phyloP scores from a whole-genome alignment of 2,329 filamentous ascomycete genomes.

The Bipolaris bicolor region DNA sequence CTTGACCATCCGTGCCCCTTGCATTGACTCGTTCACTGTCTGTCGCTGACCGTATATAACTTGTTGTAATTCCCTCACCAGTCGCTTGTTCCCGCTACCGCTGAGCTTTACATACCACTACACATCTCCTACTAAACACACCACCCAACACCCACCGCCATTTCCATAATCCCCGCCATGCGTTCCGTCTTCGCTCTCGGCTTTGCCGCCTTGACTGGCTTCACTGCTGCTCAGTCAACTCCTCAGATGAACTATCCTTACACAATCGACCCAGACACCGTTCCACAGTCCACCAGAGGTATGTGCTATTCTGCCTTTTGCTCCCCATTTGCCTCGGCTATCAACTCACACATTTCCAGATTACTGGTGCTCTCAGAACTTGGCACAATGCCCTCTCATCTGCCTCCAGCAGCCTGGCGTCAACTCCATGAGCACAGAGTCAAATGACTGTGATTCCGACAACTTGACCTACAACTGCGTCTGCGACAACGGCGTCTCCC shows the following conservation, averaged over 20 bases:
- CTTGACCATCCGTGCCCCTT: slow-evolving; percentile 11
- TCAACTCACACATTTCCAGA: slow-evolving; percentile 50
- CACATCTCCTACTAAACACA: slow-evolving; percentile 3
- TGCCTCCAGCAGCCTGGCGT: slow-evolving; percentile 66
- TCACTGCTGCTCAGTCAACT: slow-evolving; percentile 56
- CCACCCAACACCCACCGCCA: background rate
- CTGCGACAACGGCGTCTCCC: slow-evolving; percentile 69
- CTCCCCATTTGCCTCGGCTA: too few relatives aligned
- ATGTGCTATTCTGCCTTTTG: slow-evolving; percentile 37
- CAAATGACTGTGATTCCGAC: slow-evolving; percentile 70
- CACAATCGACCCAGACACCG: slow-evolving; percentile 67
- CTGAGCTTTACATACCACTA: slow-evolving; percentile 9
- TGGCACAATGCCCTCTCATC: slow-evolving; percentile 71
- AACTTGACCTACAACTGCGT: slow-evolving; percentile 73
- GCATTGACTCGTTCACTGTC: slow-evolving; percentile 16
- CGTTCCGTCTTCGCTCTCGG: slow-evolving; percentile 60
- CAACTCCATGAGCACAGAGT: slow-evolving; percentile 52
- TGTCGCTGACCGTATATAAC: slow-evolving; percentile 31
- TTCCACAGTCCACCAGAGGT: slow-evolving; percentile 62
- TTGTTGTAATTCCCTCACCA: slow-evolving; percentile 22
- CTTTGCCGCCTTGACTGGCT: slow-evolving; percentile 57
- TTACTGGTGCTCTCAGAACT: slow-evolving; percentile 70
- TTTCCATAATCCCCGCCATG: slow-evolving; percentile 45
- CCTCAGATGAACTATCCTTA: slow-evolving; percentile 40
- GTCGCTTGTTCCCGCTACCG: background rate